phyloP scores from a whole-genome alignment of 192 early-diverging fungal species.

The Rhizophagus sp. region DNA sequence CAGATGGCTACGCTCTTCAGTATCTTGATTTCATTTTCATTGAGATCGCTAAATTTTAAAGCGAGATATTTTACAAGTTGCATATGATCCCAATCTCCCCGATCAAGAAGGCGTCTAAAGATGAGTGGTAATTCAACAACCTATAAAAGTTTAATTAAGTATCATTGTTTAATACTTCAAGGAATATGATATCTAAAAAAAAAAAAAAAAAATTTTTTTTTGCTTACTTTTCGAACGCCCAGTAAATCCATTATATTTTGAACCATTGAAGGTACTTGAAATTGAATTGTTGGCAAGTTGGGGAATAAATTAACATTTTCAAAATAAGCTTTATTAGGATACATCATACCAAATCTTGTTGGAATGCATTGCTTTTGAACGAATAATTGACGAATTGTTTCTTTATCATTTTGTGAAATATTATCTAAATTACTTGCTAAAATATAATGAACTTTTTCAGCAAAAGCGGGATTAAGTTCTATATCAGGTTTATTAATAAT shows the following conservation, averaged over 20 bases:
- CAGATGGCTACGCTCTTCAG: slow-evolving; percentile 69
- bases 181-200: too few relatives aligned
- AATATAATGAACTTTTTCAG: slow-evolving; percentile 65
- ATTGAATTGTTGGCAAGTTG: slow-evolving; percentile 73
- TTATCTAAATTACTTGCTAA: slow-evolving; percentile 52
- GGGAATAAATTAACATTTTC: slow-evolving; percentile 77
- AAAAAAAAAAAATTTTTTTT: background rate
- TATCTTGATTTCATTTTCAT: slow-evolving; percentile 56
- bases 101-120: slow-evolving; percentile 72
- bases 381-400: slow-evolving; percentile 37
- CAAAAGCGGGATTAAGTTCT: slow-evolving; percentile 53
- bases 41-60: slow-evolving; percentile 52
- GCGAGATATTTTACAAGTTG: slow-evolving; percentile 82
- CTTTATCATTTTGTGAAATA: slow-evolving; percentile 36
- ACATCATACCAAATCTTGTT: slow-evolving; percentile 67
- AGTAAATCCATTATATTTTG: slow-evolving; percentile 62
- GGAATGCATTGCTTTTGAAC: slow-evolving; percentile 63
- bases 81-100: slow-evolving; percentile 82
- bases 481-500: background rate
- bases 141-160: slow-evolving; percentile 27
- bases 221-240: slow-evolving; percentile 73
- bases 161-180: too few relatives aligned
- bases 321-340: slow-evolving; percentile 76
- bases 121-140: slow-evolving; percentile 84
- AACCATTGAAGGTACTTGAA: slow-evolving; percentile 42